Evolutionary conservation across 371 early-diverging fungal species (phyloP).

Genomic region (Mortierella sp.): DNA sequence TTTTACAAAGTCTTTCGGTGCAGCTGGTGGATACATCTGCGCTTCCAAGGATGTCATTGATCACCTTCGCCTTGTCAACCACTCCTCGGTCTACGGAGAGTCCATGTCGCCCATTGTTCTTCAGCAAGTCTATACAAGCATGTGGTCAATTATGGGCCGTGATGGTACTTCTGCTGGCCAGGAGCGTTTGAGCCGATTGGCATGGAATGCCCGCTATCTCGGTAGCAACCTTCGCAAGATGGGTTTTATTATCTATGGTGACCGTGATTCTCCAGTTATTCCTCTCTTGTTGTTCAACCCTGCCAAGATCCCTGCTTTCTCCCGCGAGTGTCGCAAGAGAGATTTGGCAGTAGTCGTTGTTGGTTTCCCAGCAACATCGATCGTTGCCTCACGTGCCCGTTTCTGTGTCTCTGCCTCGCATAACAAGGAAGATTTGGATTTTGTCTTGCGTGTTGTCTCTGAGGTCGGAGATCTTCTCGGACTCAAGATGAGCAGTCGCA

Average conservation of each 20-base stretch:
- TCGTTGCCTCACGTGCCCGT: constrained; percentile 95
- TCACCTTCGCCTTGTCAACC: constrained; percentile 84
- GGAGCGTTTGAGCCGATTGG: constrained; percentile 85
- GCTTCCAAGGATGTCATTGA: constrained; percentile 87
- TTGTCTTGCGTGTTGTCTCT: constrained; percentile 51
- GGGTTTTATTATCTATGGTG: constrained; percentile 98
- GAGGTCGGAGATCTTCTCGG: constrained; percentile 60
- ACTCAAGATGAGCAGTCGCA: constrained; percentile 58
- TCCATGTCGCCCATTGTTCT: constrained; percentile 93
- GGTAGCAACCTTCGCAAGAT: constrained; percentile 82
- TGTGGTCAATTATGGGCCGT: constrained; percentile 92
- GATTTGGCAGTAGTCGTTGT: constrained; percentile 99
- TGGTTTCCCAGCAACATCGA: constrained; percentile 99
- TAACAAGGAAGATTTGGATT: constrained; percentile 95
- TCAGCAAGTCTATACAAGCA: constrained; percentile 93
- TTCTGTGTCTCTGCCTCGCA: constrained; percentile 98
- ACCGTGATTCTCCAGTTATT: constrained; percentile 96
- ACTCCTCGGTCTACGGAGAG: constrained; percentile 95
- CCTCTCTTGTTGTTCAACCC: constrained; percentile 98
- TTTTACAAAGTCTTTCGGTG: constrained; percentile 99
- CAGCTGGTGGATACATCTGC: constrained; percentile 98
- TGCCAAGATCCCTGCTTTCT: constrained; percentile 98
- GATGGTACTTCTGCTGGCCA: constrained; percentile 88
- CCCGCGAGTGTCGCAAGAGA: constrained; percentile 90
- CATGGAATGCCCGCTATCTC: constrained; percentile 93